Evolutionary conservation across 2,329 filamentous ascomycete genomes (phyloP).

Genomic region (Trichophyton benhamiae): DNA sequence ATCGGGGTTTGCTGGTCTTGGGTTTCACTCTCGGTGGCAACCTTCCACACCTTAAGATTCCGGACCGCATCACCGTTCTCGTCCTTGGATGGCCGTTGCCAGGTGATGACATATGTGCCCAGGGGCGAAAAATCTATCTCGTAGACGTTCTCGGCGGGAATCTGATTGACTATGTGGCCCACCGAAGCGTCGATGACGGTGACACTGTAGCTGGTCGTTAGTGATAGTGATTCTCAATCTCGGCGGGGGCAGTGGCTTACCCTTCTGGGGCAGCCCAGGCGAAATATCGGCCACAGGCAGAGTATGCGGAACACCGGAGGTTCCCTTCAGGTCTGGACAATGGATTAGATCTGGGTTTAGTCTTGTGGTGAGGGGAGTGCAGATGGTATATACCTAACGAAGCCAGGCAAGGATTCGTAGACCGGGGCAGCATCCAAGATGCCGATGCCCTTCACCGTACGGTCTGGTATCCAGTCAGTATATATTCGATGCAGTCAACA

Average conservation of each 20-base stretch:
- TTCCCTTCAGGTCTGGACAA: slow-evolving; percentile 53
- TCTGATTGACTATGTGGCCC: slow-evolving; percentile 60
- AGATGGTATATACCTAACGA: slow-evolving; percentile 40
- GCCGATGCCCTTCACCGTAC: slow-evolving; percentile 92
- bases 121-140: slow-evolving; percentile 88
- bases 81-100: slow-evolving; percentile 88
- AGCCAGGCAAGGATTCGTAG: slow-evolving; percentile 75
- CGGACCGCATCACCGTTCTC: slow-evolving; percentile 85
- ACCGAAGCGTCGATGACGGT: slow-evolving; percentile 69
- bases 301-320: slow-evolving; percentile 89
- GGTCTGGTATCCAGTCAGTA: slow-evolving; percentile 41
- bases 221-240: not conserved
- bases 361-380: no score
- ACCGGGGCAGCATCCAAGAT: slow-evolving; percentile 81
- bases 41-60: slow-evolving; percentile 95
- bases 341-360: not conserved
- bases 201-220: slow-evolving; percentile 42
- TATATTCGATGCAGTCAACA: not conserved
- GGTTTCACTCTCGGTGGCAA: slow-evolving; percentile 40
- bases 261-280: slow-evolving; percentile 80
- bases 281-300: slow-evolving; percentile 89
- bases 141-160: slow-evolving; percentile 74
- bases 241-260: slow-evolving; percentile 30
- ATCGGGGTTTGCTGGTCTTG: slow-evolving; percentile 58
- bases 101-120: slow-evolving; percentile 89